Conservation (phyloP, 2,329 filamentous ascomycete genomes). For the Xylariales sp. region DNA sequence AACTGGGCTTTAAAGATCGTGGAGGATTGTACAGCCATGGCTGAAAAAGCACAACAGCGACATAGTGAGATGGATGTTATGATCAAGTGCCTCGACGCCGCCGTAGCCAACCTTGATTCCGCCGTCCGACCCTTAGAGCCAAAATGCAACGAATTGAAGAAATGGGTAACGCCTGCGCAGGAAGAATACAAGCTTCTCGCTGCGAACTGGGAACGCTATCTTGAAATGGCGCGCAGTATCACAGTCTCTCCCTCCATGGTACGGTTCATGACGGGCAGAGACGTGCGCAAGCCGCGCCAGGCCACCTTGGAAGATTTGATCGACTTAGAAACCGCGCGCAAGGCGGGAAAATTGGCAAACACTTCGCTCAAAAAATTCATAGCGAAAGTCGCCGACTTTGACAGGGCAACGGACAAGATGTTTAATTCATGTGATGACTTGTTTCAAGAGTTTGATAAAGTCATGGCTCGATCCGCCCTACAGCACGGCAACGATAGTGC, state of each 20-base stretch:
- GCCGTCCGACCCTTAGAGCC: conserved; percentile 69
- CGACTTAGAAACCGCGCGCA: conserved; percentile 67
- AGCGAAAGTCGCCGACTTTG: conserved; percentile 55
- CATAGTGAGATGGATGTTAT: conserved; percentile 73
- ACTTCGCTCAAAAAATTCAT: conserved; percentile 56
- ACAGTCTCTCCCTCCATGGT: conserved; percentile 64
- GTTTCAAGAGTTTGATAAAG: conserved; percentile 59
- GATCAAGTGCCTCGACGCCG: conserved; percentile 75
- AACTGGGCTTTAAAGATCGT: conserved; percentile 73
- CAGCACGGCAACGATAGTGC: conserved; percentile 58
- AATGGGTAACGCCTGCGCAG: conserved; percentile 65
- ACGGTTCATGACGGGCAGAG: conserved; percentile 55
- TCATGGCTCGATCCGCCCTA: conserved; percentile 48
- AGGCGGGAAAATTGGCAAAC: conserved; percentile 63
- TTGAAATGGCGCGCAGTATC: conserved; percentile 60
- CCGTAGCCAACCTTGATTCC: conserved; percentile 77
- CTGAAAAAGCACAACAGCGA: conserved; percentile 56
- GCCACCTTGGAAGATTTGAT: conserved; percentile 71
- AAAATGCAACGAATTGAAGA: conserved; percentile 66
- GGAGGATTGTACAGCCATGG: conserved; percentile 64
- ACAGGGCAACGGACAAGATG: conserved; percentile 55
- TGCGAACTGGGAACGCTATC: conserved; percentile 63
- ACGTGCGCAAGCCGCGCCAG: conserved; percentile 38
- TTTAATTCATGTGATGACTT: conserved; percentile 58
- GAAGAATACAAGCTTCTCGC: conserved; percentile 63